Conservation (phyloP, 345 rosid species). For the Rubroshorea leprosula region DNA sequence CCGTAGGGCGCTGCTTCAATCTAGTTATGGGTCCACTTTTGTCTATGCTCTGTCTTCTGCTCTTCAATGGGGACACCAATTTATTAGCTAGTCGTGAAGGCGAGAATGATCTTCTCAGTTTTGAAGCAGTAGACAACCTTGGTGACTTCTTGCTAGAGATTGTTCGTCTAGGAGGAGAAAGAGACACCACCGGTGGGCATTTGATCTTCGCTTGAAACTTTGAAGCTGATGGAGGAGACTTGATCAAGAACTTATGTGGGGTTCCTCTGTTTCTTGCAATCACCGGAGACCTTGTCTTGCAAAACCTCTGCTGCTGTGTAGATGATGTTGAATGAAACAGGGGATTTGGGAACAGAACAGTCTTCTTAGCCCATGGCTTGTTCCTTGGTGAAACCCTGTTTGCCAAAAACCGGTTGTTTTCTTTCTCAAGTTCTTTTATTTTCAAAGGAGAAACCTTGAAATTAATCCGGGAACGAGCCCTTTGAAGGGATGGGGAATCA, state of each 20-base stretch:
- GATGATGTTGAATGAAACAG: constrained; percentile 52
- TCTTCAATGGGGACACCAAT: too few species aligned
- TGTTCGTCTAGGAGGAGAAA: constrained; percentile 38
- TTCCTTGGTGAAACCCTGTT: constrained; percentile 83
- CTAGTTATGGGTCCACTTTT: too few species aligned
- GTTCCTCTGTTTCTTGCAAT: constrained; percentile 38
- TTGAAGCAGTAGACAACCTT: too few species aligned
- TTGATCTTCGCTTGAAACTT: constrained; percentile 77
- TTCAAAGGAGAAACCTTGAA: constrained; percentile 78
- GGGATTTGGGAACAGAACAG: constrained; percentile 89
- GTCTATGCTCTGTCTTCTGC: too few species aligned
- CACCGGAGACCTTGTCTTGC: constrained; percentile 75
- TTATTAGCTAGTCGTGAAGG: too few species aligned
- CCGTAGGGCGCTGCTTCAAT: too few species aligned
- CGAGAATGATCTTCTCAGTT: too few species aligned
- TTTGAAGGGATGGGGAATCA: constrained; percentile 44
- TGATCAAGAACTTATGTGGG: constrained; percentile 87
- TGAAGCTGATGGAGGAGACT: constrained; percentile 58
- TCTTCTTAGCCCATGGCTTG: constrained; percentile 75
- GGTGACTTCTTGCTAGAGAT: constrained; percentile 36
- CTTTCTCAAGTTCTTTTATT: constrained; percentile 41
- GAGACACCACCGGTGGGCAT: constrained; percentile 48
- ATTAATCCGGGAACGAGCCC: constrained; percentile 74
- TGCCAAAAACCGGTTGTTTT: constrained; percentile 38
- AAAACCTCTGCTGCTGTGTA: constrained; percentile 53